Percentiles rank a stretch among this genome's conserved stretches.
These are phyloP conservation scores for Symbiodinium pilosum DNA, from an alignment of 73 alveolate genomes.

Conservation along the genomic window DNA sequence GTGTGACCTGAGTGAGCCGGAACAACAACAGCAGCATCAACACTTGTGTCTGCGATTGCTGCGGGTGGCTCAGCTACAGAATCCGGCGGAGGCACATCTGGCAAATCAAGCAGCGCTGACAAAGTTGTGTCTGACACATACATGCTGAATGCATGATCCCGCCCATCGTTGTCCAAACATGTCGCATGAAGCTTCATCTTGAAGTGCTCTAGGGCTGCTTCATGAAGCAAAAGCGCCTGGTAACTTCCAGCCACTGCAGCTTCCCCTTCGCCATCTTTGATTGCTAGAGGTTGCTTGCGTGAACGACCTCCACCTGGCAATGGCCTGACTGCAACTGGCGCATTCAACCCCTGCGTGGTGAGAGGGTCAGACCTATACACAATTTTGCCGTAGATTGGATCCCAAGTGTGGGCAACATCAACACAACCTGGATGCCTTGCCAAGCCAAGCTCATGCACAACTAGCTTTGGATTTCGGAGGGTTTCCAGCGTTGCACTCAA, in stretches of 20 bases:
- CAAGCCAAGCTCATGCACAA: neutral
- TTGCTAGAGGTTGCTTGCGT: neutral
- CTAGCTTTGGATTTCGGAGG: neutral
- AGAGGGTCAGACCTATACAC: neutral
- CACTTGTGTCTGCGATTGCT: too few species aligned
- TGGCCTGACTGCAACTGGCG: neutral
- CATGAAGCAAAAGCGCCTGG: neutral
- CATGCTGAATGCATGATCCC: neutral
- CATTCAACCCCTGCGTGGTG: neutral
- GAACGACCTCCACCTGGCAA: neutral
- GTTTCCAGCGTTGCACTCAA: neutral
- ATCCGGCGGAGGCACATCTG: neutral
- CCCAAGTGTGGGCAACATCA: neutral
- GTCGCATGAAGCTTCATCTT: neutral
- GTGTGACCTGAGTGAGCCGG: too few species aligned
- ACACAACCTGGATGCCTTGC: neutral
- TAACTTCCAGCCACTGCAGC: neutral
- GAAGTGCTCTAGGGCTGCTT: neutral
- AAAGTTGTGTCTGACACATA: neutral
- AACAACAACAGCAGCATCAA: too few species aligned
- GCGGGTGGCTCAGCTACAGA: too few species aligned
- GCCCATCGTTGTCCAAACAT: neutral
- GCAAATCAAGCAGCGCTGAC: neutral
- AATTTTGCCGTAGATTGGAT: neutral
- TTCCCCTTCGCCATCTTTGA: neutral